A percentile compares a stretch with the other conserved stretches of the same genome.
Evolutionary conservation across 2,329 filamentous ascomycete species (phyloP).

Genomic region (Trichophaea hybrida): DNA sequence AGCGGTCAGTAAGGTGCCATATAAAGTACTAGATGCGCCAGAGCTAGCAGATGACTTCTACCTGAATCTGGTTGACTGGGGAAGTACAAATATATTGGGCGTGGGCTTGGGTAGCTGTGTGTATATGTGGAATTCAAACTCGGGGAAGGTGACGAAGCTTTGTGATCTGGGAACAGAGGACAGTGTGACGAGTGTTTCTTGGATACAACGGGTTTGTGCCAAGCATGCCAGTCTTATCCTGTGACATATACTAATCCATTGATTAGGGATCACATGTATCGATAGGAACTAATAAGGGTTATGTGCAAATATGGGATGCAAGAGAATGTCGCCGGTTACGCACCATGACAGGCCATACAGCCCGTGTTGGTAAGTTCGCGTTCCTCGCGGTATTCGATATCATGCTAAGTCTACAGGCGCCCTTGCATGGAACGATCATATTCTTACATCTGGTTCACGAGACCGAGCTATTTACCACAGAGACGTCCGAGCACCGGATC

Average conservation of each 20-base stretch:
- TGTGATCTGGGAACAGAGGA: conserved; percentile 77
- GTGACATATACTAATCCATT: not conserved
- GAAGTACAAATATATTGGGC: conserved; percentile 81
- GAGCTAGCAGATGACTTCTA: conserved; percentile 97
- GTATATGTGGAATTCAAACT: conserved; percentile 95
- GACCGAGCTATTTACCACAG: conserved; percentile 91
- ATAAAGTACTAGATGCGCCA: conserved; percentile 92
- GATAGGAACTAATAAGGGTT: conserved; percentile 84
- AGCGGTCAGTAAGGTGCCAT: conserved; percentile 88
- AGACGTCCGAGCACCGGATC: conserved; percentile 82
- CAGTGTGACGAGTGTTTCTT: conserved; percentile 88
- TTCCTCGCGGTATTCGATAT: not conserved
- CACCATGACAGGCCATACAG: conserved; percentile 94
- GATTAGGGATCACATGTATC: conserved; percentile 74
- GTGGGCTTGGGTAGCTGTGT: conserved; percentile 87
- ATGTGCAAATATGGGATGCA: conserved; percentile 96
- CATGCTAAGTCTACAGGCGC: conserved; percentile 35
- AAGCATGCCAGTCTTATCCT: conserved; percentile 1
- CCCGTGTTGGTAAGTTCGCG: conserved; percentile 55
- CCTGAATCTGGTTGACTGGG: conserved; percentile 94
- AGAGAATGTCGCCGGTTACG: conserved; percentile 69
- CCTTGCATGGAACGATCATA: conserved; percentile 94
- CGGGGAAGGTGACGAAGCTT: conserved; percentile 80
- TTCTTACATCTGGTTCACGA: conserved; percentile 84
- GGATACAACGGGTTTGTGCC: conserved; percentile 67